Evolutionary conservation across 129 eudicot genomes (phyloP).

Genomic region (Flaveria robusta): DNA sequence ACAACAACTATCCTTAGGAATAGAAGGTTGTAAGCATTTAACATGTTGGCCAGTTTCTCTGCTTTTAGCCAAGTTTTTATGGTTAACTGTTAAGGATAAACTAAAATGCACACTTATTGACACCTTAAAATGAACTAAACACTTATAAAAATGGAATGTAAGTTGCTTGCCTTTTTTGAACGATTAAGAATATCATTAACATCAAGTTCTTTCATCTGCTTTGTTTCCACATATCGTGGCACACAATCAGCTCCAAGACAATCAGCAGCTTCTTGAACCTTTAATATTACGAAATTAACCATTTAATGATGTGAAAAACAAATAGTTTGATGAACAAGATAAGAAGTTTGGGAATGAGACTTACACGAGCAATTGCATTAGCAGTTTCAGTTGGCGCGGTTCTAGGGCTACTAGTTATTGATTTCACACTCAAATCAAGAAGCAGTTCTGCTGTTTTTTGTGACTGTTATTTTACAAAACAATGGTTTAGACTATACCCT

Average conservation of each 20-base stretch:
- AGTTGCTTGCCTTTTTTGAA: conserved; percentile 54
- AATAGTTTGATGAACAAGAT: conserved; percentile 20
- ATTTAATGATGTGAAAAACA: conserved; percentile 1
- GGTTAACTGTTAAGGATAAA: neutral
- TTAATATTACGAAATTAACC: conserved; percentile 2
- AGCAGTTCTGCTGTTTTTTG: conserved; percentile 97
- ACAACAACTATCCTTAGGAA: neutral
- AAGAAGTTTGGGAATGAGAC: conserved; percentile 20
- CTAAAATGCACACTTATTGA: neutral
- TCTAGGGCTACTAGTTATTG: conserved; percentile 65
- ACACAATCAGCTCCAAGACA: conserved; percentile 90
- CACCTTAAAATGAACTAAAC: neutral
- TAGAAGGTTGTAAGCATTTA: neutral
- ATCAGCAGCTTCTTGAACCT: conserved; percentile 99
- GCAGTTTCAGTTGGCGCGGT: conserved; percentile 77
- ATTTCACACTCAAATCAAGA: conserved; percentile 79
- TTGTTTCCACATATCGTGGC: conserved; percentile 80
- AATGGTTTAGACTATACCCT: neutral
- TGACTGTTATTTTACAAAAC: conserved; percentile 51
- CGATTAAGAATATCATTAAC: conserved; percentile 56
- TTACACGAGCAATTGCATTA: conserved; percentile 69
- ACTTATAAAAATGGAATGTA: neutral
- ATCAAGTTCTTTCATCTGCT: conserved; percentile 58
- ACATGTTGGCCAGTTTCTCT: neutral
- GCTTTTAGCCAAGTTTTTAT: neutral